Conservation (phyloP, 345 rosid species). For the Melastoma malabathricum region DNA sequence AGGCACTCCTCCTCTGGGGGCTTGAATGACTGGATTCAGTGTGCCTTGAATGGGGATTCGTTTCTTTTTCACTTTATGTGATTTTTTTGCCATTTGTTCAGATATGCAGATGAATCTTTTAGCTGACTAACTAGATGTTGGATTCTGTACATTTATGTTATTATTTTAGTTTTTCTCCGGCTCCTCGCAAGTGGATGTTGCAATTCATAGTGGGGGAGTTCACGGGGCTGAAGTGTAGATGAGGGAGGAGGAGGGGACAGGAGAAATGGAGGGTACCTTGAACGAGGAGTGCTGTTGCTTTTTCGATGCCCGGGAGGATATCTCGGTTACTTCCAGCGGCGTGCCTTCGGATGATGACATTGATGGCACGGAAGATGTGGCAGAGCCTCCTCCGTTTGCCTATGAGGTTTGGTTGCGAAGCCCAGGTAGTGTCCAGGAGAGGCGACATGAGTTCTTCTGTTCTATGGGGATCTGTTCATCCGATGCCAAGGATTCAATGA, state of each 20-base stretch:
- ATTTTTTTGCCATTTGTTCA: too few species aligned
- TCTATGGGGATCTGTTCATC: slow-evolving; percentile 28
- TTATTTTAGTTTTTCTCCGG: too few species aligned
- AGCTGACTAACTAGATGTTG: too few species aligned
- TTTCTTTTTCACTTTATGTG: slow-evolving; percentile 48
- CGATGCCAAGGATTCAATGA: slow-evolving; percentile 11
- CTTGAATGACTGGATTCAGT: slow-evolving; percentile 44
- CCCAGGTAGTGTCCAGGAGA: slow-evolving; percentile 33
- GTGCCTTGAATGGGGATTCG: slow-evolving; percentile 68
- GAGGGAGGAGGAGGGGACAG: not conserved
- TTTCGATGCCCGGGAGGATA: slow-evolving; percentile 63
- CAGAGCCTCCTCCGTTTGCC: slow-evolving; percentile 10
- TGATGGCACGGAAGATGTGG: too few species aligned
- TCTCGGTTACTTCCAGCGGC: slow-evolving; percentile 15
- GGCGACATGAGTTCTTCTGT: slow-evolving; percentile 9
- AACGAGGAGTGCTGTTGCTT: slow-evolving; percentile 41
- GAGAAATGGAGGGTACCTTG: slow-evolving; percentile 43
- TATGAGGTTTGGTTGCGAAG: slow-evolving; percentile 56
- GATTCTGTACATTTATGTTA: too few species aligned
- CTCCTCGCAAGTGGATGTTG: too few species aligned
- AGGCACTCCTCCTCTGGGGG: slow-evolving; percentile 7
- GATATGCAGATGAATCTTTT: too few species aligned
- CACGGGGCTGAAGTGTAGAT: not conserved
- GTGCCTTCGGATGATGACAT: too few species aligned
- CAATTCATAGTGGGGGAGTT: too few species aligned